phyloP scores from a whole-genome alignment of 2,329 filamentous ascomycete species.

The Clonostachys sp. region DNA sequence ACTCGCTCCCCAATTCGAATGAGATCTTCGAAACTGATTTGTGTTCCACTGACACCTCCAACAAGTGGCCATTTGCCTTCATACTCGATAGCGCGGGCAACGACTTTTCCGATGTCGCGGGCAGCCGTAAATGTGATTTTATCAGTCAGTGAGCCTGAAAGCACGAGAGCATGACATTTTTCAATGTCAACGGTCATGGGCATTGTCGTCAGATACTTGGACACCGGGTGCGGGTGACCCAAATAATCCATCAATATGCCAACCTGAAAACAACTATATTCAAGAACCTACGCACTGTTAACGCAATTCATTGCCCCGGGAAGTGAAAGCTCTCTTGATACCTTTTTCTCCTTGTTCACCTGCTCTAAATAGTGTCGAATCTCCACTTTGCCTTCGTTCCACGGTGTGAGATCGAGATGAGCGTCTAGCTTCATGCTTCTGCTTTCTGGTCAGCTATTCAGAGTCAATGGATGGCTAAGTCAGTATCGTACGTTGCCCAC shows the following conservation, averaged over 20 bases:
- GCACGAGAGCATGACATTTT: constrained; percentile 30
- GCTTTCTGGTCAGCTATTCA: neutral
- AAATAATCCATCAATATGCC: constrained; percentile 52
- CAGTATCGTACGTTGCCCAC: constrained; percentile 33
- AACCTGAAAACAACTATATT: constrained; percentile 52
- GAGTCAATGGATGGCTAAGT: neutral
- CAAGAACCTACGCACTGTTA: constrained; percentile 33
- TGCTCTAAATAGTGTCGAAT: constrained; percentile 43
- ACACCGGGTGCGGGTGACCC: constrained; percentile 39
- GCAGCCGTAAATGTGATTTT: constrained; percentile 37
- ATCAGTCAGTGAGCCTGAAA: constrained; percentile 34
- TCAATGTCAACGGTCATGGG: constrained; percentile 32
- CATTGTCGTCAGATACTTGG: constrained; percentile 32
- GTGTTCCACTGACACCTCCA: constrained; percentile 33
- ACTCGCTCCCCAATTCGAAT: constrained; percentile 32
- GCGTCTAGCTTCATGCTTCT: neutral
- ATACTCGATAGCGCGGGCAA: constrained; percentile 35
- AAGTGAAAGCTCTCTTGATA: constrained; percentile 6
- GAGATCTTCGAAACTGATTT: constrained; percentile 25
- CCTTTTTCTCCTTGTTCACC: constrained; percentile 41
- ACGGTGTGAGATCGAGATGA: constrained; percentile 26
- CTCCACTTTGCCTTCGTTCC: constrained; percentile 41
- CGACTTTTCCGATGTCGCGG: constrained; percentile 32
- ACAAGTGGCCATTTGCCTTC: constrained; percentile 33
- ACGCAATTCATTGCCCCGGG: too few relatives aligned